A percentile compares a stretch with the other conserved stretches of the same genome.
phyloP scores from a whole-genome alignment of 352 stramenopile genomes.

The Globisporangium nunn region DNA sequence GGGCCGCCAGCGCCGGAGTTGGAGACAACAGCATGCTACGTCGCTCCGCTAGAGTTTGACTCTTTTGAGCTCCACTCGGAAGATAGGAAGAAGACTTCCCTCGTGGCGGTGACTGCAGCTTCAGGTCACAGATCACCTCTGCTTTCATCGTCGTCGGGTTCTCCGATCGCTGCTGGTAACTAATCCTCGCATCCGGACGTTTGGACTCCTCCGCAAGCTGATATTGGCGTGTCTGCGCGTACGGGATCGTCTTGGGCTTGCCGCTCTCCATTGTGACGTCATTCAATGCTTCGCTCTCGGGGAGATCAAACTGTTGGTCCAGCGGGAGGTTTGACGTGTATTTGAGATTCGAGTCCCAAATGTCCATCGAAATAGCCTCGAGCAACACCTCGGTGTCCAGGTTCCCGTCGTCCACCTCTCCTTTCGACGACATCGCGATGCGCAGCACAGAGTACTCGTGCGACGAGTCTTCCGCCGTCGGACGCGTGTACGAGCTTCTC shows the following conservation, averaged over 20 bases:
- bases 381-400: constrained; percentile 73
- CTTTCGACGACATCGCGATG: constrained; percentile 74
- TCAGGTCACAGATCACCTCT: constrained; percentile 13
- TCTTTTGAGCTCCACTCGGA: neutral
- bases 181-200: neutral
- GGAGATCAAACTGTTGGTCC: constrained; percentile 52
- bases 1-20: constrained; percentile 34
- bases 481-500: constrained; percentile 27
- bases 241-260: neutral
- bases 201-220: constrained; percentile 3
- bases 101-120: constrained; percentile 2
- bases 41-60: constrained; percentile 11
- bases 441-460: constrained; percentile 65
- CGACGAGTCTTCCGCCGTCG: constrained; percentile 13
- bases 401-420: constrained; percentile 44
- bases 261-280: constrained; percentile 8
- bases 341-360: constrained; percentile 80
- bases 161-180: neutral
- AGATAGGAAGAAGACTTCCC: neutral
- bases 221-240: neutral
- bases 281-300: constrained; percentile 14
- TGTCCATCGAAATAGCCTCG: constrained; percentile 83
- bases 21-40: constrained; percentile 52
- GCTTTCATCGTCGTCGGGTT: constrained; percentile 4
- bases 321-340: constrained; percentile 76